These are phyloP conservation scores for Hibiscus mutabilis DNA, from an alignment of 345 rosid genomes.

Conservation along the genomic window DNA sequence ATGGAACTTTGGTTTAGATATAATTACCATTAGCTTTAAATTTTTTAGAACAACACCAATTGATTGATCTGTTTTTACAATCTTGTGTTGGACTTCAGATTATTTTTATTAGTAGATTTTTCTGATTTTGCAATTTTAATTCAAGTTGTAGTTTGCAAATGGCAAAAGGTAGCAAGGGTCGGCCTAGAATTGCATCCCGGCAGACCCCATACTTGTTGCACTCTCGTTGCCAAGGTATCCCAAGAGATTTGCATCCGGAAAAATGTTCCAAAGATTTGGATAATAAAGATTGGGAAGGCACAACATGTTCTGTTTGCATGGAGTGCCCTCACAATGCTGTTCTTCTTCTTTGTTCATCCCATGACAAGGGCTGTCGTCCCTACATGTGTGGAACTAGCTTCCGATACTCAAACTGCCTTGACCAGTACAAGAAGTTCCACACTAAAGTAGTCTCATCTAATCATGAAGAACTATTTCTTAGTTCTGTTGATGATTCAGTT, in stretches of 20 bases:
- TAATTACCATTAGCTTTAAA: conserved; percentile 1
- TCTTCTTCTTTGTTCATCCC: conserved; percentile 93
- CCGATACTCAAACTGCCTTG: conserved; percentile 90
- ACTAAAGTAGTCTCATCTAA: conserved; percentile 44
- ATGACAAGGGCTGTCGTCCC: conserved; percentile 96
- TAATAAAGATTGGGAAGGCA: conserved; percentile 80
- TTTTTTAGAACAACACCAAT: not conserved
- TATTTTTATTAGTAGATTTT: not conserved
- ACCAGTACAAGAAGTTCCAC: conserved; percentile 82
- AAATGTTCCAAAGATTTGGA: conserved; percentile 48
- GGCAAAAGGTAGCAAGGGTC: conserved; percentile 64
- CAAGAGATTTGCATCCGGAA: conserved; percentile 29
- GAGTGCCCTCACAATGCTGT: conserved; percentile 97
- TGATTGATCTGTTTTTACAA: not conserved
- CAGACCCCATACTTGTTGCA: conserved; percentile 46
- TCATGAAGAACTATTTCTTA: conserved; percentile 14
- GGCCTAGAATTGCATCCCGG: conserved; percentile 46
- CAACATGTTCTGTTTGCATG: conserved; percentile 91
- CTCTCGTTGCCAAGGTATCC: conserved; percentile 25
- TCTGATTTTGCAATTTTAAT: conserved; percentile 4
- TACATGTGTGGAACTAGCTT: conserved; percentile 98
- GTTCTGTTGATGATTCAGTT: conserved; percentile 28
- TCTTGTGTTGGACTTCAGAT: not conserved
- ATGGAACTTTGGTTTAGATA: not conserved
- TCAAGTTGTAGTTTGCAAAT: conserved; percentile 24